Conservation (phyloP, 164 flowering plant genomes). For the Stephania yunnanensis region DNA sequence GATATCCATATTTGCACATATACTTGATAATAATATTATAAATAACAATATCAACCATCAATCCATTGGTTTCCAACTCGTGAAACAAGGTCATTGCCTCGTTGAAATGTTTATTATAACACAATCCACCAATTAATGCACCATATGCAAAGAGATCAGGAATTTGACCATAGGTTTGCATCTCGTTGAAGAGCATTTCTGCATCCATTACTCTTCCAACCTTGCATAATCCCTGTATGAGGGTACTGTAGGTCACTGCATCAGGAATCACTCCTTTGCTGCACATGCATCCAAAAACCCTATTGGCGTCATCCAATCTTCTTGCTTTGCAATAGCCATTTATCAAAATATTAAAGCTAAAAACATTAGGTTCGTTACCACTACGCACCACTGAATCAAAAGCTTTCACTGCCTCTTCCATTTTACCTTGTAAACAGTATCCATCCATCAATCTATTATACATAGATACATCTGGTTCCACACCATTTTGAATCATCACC, state of each 20-base stretch:
- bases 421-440: neutral
- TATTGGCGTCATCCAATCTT: neutral
- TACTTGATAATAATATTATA: slow-evolving; percentile 17
- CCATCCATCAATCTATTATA: slow-evolving; percentile 4
- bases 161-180: slow-evolving; percentile 1
- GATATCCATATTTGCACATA: slow-evolving; percentile 12
- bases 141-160: slow-evolving; percentile 8
- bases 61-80: slow-evolving; percentile 5
- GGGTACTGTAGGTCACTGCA: neutral
- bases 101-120: slow-evolving; percentile 1
- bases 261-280: neutral
- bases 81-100: slow-evolving; percentile 21
- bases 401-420: slow-evolving; percentile 3
- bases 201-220: slow-evolving; percentile 1
- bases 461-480: neutral
- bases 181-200: neutral
- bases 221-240: neutral
- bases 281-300: neutral
- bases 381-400: neutral
- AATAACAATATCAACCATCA: slow-evolving; percentile 6
- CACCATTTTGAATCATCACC: neutral
- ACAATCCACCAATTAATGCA: neutral
- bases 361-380: neutral
- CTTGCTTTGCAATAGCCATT: slow-evolving; percentile 2
- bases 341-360: neutral